Evolutionary conservation across 352 stramenopile species (phyloP).

Genomic region (Pythium folliculosum): DNA sequence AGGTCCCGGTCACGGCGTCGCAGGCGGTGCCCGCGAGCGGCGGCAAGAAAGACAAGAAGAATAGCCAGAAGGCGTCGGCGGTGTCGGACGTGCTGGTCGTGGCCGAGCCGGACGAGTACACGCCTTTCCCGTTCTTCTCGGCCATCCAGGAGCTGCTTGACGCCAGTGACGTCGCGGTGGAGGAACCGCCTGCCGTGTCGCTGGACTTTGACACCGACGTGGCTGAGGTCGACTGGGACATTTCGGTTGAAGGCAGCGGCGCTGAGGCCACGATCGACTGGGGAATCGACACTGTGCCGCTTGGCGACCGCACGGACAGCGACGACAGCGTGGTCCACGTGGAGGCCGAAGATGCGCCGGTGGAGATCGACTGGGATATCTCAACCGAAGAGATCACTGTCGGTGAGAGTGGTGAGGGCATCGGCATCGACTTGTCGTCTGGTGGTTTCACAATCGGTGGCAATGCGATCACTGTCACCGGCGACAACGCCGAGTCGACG

Average conservation of each 20-base stretch:
- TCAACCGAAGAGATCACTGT: constrained; percentile 47
- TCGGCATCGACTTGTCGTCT: constrained; percentile 12
- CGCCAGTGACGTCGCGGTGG: constrained; percentile 41
- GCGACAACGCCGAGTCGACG: constrained; percentile 15
- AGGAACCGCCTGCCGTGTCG: constrained; percentile 11
- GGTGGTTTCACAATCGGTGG: constrained; percentile 13
- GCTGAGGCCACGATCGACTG: constrained; percentile 54
- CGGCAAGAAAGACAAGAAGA: constrained; percentile 53
- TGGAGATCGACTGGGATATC: constrained; percentile 82
- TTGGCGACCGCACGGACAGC: constrained; percentile 2
- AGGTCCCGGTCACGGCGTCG: constrained; percentile 30
- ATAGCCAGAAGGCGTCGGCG: constrained; percentile 30
- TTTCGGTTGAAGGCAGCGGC: constrained; percentile 50
- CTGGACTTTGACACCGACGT: constrained; percentile 59
- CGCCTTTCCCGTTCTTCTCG: constrained; percentile 54
- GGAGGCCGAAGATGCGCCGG: constrained; percentile 29
- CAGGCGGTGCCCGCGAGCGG: constrained; percentile 14
- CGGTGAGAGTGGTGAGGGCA: constrained; percentile 2
- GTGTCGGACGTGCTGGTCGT: constrained; percentile 15
- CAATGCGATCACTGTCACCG: constrained; percentile 11
- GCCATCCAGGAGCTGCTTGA: constrained; percentile 53
- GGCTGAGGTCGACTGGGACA: constrained; percentile 75
- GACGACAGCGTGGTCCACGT: constrained; percentile 27
- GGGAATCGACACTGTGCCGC: constrained; percentile 54
- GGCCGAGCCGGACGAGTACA: constrained; percentile 33